Evolutionary conservation across 2,329 filamentous ascomycete species (phyloP), one percentile per base, ranked within the genome.

Genomic region (Cladosporium sp.): DNA sequence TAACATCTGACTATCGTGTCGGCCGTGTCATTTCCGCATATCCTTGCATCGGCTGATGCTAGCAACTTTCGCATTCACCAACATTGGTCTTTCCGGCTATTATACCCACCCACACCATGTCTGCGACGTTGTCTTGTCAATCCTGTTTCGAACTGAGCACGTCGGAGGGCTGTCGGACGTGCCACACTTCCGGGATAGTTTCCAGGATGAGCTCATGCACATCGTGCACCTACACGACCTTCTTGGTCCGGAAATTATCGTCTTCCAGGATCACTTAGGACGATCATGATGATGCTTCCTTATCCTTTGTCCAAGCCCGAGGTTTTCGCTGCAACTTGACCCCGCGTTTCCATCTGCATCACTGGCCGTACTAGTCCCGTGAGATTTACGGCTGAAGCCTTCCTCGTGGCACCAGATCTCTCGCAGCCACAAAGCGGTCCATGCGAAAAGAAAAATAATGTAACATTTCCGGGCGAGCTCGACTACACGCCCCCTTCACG

Each of bases 31-130:
- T 55, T 31, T 55, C 26, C 52, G 52, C 52, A 55, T 31, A 21
- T 55, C 52, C 28, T 55, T 29, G 31, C 52, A 55, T 55, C 52
- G 26, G 52, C 52, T 46, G 40, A 21, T 46, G 40, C 40, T n/a
- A 46, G 40, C 40, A 23, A 8, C 1, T 46, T 46, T 46, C 21
- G 40, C 40, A 46, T 46, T n/a, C n/a, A 46, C 40, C 52, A 29
- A 55, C 31, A 33, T 55, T 21, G 35, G 56, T 44, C 37, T 62
- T 55, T 37, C 33, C 61, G 61, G 50, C 61, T 63, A 50, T 56
- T 63, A 63, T 63, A 63, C 61, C 61, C 61, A 63, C 50, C 61
- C 61, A 63, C 61, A 63, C 61, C 46, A 29, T 46, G 56, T 46
- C 37, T 59, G 56, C 59, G 29, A 62, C 59, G 21, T 31, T 31